phyloP scores from a whole-genome alignment of 1,284 basidiomycete genomes.

The Wolfiporia cocos region DNA sequence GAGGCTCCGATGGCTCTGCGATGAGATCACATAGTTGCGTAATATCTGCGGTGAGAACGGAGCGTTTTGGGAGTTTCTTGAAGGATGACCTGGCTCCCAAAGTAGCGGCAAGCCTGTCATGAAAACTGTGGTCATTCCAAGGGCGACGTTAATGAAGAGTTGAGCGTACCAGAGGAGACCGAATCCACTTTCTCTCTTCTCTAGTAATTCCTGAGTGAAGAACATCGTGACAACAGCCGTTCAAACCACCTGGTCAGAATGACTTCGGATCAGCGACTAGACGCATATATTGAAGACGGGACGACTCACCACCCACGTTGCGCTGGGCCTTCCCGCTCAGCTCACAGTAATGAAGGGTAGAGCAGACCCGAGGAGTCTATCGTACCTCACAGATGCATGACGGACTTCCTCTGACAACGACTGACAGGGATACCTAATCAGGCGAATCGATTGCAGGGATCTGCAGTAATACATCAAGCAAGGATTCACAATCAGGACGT shows the following conservation, averaged over 20 bases:
- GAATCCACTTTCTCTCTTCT: constrained; percentile 73
- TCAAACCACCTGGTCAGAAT: neutral
- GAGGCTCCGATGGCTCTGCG: constrained; percentile 73
- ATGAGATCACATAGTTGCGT: constrained; percentile 75
- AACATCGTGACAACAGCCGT: constrained; percentile 45
- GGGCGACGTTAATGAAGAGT: too few relatives aligned
- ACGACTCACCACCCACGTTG: neutral
- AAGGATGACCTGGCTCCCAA: constrained; percentile 81
- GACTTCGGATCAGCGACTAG: too few relatives aligned
- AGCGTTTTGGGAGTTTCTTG: constrained; percentile 74
- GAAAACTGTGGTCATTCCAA: neutral
- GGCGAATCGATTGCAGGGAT: constrained; percentile 4
- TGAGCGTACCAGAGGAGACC: constrained; percentile 59
- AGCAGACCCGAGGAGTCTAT: neutral
- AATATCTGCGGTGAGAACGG: constrained; percentile 78
- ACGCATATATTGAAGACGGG: too few relatives aligned
- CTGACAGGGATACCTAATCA: constrained; percentile 6
- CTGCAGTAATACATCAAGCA: constrained; percentile 1
- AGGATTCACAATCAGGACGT: neutral
- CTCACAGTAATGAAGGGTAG: neutral
- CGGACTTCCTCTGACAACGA: neutral
- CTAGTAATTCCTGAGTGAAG: constrained; percentile 67
- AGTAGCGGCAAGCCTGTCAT: constrained; percentile 78
- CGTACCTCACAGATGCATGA: too few relatives aligned
- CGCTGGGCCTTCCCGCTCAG: too few relatives aligned